These are phyloP conservation scores for Gracilaria domingensis DNA, from an alignment of 23 red algal species.

Conservation along the genomic window DNA sequence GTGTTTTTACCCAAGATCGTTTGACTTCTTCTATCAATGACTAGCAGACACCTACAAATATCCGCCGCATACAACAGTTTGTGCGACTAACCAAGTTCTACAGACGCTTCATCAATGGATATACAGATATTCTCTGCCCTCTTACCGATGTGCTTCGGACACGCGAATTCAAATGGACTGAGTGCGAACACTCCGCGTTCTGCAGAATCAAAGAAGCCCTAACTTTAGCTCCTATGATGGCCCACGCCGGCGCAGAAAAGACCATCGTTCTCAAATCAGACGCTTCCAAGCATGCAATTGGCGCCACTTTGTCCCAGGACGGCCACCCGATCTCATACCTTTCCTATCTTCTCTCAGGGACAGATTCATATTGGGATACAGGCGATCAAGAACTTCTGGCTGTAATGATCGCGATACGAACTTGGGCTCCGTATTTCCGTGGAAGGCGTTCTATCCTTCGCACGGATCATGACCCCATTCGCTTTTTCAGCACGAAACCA, in stretches of 20 bases:
- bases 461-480: slow-evolving; percentile 40
- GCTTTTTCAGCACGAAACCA: slow-evolving; percentile 32
- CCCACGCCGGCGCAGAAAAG: background rate
- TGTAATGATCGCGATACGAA: slow-evolving; percentile 4
- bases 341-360: background rate
- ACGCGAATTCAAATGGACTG: too few relatives aligned
- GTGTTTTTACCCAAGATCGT: background rate
- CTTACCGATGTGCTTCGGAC: background rate
- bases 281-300: slow-evolving; percentile 31
- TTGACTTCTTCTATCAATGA: background rate
- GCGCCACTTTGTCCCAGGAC: slow-evolving; percentile 6
- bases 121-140: background rate
- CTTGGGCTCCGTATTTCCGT: slow-evolving; percentile 1
- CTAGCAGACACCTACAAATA: background rate
- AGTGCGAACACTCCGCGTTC: background rate
- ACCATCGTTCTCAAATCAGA: background rate
- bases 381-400: slow-evolving; percentile 34
- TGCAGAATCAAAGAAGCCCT: background rate
- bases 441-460: background rate
- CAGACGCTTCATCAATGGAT: slow-evolving; percentile 21
- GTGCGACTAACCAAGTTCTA: slow-evolving; percentile 21
- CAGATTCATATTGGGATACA: slow-evolving; percentile 1
- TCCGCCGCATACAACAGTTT: too few relatives aligned
- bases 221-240: background rate
- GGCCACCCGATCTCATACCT: background rate